phyloP scores from a whole-genome alignment of 2,329 filamentous ascomycete species.

The Paraconiothyrium sp. region DNA sequence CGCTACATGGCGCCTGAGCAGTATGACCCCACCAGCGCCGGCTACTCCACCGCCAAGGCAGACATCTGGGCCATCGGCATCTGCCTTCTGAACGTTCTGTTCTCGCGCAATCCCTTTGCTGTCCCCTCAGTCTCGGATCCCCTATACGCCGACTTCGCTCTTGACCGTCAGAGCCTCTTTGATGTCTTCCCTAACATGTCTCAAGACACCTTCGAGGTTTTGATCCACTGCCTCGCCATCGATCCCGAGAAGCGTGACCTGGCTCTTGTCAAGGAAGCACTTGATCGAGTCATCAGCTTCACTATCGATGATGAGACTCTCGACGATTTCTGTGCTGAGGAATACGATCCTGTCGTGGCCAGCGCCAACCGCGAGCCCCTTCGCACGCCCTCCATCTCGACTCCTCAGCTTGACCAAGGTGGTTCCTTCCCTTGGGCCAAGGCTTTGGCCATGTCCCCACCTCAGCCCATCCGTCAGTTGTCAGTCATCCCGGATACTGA shows the following conservation, averaged over 20 bases:
- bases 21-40: constrained; percentile 85
- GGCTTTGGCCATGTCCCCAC: constrained; percentile 79
- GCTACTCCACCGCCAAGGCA: constrained; percentile 91
- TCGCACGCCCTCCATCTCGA: constrained; percentile 93
- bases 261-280: constrained; percentile 76
- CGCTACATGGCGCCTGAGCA: constrained; percentile 99
- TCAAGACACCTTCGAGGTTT: constrained; percentile 94
- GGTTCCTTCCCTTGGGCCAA: constrained; percentile 96
- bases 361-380: constrained; percentile 92
- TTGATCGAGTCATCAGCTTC: constrained; percentile 85
- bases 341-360: constrained; percentile 79
- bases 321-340: constrained; percentile 91
- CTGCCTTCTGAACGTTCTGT: constrained; percentile 94
- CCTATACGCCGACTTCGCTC: constrained; percentile 90
- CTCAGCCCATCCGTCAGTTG: constrained; percentile 78
- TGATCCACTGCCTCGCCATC: constrained; percentile 88
- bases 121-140: constrained; percentile 90
- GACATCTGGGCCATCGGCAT: constrained; percentile 98
- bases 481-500: constrained; percentile 84
- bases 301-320: constrained; percentile 90
- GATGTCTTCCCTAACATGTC: constrained; percentile 99
- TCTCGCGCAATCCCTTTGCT: constrained; percentile 95
- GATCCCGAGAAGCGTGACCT: constrained; percentile 91
- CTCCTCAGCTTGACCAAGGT: constrained; percentile 76
- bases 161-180: constrained; percentile 94